Evolutionary conservation across 176 grass and related monocot species (phyloP).

Genomic region (Phragmites australis): DNA sequence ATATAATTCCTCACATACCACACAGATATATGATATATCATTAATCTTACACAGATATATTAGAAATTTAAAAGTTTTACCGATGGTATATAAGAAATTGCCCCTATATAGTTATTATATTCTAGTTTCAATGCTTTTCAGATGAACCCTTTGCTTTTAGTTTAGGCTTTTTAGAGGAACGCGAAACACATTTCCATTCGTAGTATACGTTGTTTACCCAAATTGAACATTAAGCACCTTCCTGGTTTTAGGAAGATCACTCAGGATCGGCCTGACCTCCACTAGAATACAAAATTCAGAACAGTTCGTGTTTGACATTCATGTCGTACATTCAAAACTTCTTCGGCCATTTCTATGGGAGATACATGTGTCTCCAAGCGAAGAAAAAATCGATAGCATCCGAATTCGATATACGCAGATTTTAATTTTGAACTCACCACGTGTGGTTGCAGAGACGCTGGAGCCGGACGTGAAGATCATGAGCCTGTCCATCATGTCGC

Average conservation of each 20-base stretch:
- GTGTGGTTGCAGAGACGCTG: constrained; percentile 50
- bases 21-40: too few species aligned
- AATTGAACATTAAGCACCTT: neutral
- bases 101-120: too few species aligned
- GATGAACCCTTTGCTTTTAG: neutral
- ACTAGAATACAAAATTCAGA: neutral
- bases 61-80: too few species aligned
- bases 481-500: constrained; percentile 79
- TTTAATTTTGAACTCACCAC: neutral
- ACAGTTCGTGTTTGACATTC: neutral
- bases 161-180: neutral
- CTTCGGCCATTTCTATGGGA: neutral
- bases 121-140: constrained; percentile 19
- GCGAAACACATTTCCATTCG: neutral
- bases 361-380: neutral
- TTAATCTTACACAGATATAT: too few species aligned
- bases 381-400: neutral
- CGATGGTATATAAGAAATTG: too few species aligned
- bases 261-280: neutral
- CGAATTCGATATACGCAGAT: neutral
- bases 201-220: neutral
- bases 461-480: constrained; percentile 91
- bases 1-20: too few species aligned
- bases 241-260: neutral
- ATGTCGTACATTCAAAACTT: neutral